These are phyloP conservation scores for Rhizopogon sp. DNA, from an alignment of 768 basidiomycete species.

Conservation along the genomic window DNA sequence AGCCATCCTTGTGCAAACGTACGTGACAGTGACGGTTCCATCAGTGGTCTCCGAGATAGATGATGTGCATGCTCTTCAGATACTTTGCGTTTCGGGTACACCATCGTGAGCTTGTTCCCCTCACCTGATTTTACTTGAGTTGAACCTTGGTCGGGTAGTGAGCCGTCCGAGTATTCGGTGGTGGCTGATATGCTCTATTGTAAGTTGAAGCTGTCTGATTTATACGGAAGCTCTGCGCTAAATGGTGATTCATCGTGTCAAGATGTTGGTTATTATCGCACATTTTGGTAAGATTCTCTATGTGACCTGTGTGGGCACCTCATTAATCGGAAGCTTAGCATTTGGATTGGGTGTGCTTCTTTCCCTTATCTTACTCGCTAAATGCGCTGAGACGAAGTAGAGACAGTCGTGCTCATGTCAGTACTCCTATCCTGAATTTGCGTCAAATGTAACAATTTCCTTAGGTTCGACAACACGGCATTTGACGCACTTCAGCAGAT, in stretches of 20 bases:
- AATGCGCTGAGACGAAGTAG: constrained; percentile 1
- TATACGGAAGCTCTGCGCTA: neutral
- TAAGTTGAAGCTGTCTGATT: neutral
- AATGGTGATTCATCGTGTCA: neutral
- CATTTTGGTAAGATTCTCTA: constrained; percentile 34
- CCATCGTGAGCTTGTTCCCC: neutral
- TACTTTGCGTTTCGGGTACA: constrained; percentile 7
- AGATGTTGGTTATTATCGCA: constrained; percentile 28
- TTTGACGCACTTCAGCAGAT: constrained; percentile 32
- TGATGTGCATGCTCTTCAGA: neutral
- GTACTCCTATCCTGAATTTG: neutral
- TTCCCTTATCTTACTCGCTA: neutral
- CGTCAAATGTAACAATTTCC: neutral
- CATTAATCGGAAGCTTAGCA: constrained; percentile 5
- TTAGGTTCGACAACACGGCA: constrained; percentile 33
- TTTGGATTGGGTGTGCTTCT: constrained; percentile 33
- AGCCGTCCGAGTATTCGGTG: constrained; percentile 24
- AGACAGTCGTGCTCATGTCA: constrained; percentile 7
- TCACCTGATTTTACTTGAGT: neutral
- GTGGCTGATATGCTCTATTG: constrained; percentile 32
- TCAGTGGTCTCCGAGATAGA: neutral
- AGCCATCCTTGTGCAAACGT: constrained; percentile 41
- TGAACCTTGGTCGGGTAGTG: constrained; percentile 18
- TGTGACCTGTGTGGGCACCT: constrained; percentile 13
- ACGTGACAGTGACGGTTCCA: constrained; percentile 4